A percentile compares a stretch with the other conserved stretches of the same genome.
These are phyloP conservation scores for Fusarium decemcellulare DNA, from an alignment of 2,329 filamentous ascomycete species.

Conservation along the genomic window DNA sequence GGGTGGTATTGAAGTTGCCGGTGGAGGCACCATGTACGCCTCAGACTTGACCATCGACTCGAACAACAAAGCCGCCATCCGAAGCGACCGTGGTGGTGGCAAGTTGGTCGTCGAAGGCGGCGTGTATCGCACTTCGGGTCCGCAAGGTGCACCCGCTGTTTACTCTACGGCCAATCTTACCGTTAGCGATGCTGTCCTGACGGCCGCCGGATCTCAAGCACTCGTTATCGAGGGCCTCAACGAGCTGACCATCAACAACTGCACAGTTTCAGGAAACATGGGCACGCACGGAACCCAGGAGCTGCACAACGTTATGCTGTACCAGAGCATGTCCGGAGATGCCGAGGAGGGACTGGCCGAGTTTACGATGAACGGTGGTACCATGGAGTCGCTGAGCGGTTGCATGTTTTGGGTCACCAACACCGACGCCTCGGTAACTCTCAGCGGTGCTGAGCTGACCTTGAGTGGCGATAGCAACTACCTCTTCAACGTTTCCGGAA, in stretches of 20 bases:
- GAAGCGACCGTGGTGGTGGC: conserved; percentile 26
- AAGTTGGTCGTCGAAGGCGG: conserved; percentile 23
- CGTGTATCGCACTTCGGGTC: conserved; percentile 18
- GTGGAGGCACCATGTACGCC: conserved; percentile 25
- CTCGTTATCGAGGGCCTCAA: conserved; percentile 31
- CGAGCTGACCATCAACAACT: conserved; percentile 29
- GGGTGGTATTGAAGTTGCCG: conserved; percentile 26
- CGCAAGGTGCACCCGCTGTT: conserved; percentile 23
- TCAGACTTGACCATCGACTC: conserved; percentile 25
- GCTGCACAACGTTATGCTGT: conserved; percentile 31
- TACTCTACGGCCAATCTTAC: conserved; percentile 30
- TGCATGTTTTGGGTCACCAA: conserved; percentile 34
- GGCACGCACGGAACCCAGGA: conserved; percentile 16
- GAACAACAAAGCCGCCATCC: conserved; percentile 25
- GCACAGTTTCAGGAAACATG: conserved; percentile 29
- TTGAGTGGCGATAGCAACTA: conserved; percentile 23
- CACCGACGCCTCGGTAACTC: conserved; percentile 19
- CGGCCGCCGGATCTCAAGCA: conserved; percentile 11
- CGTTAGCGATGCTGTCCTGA: conserved; percentile 19
- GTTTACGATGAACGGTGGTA: conserved; percentile 27
- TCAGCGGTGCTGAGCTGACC: conserved; percentile 17
- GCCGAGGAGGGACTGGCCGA: conserved; percentile 27
- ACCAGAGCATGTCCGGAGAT: conserved; percentile 32
- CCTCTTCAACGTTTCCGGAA: conserved; percentile 28
- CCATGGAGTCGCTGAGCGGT: conserved; percentile 20